Evolutionary conservation across 2,329 filamentous ascomycete species (phyloP).

Genomic region (Ophiostoma piceae): DNA sequence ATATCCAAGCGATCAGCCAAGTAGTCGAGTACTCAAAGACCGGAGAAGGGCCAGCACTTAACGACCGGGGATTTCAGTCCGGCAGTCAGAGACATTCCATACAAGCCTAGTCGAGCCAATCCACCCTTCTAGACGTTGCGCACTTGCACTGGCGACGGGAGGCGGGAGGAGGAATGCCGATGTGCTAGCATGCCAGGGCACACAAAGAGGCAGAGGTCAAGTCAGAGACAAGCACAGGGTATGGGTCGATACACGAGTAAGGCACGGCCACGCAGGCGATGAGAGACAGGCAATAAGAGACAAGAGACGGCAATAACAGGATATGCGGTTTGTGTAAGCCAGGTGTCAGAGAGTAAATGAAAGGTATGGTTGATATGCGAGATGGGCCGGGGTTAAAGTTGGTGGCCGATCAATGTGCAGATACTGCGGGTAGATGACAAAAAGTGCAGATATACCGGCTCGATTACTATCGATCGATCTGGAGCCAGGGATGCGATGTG

Average conservation of each 20-base stretch:
- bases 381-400: background rate
- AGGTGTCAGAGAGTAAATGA: constrained; percentile 4
- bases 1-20: background rate
- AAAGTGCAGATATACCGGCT: background rate
- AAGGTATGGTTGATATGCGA: background rate
- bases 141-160: background rate
- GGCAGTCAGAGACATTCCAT: constrained; percentile 7
- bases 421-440: no score
- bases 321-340: background rate
- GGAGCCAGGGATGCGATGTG: background rate
- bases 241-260: background rate
- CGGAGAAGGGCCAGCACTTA: background rate
- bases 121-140: background rate
- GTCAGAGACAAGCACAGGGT: background rate
- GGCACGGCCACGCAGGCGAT: background rate
- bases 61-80: background rate
- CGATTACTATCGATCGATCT: background rate
- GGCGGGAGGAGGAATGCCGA: background rate
- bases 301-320: background rate
- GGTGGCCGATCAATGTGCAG: background rate
- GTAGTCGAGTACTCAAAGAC: background rate
- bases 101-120: background rate
- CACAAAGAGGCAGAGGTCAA: background rate
- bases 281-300: background rate
- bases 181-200: background rate